phyloP scores from a whole-genome alignment of 1,284 basidiomycete genomes.

The Stygiomarasmius scandens region DNA sequence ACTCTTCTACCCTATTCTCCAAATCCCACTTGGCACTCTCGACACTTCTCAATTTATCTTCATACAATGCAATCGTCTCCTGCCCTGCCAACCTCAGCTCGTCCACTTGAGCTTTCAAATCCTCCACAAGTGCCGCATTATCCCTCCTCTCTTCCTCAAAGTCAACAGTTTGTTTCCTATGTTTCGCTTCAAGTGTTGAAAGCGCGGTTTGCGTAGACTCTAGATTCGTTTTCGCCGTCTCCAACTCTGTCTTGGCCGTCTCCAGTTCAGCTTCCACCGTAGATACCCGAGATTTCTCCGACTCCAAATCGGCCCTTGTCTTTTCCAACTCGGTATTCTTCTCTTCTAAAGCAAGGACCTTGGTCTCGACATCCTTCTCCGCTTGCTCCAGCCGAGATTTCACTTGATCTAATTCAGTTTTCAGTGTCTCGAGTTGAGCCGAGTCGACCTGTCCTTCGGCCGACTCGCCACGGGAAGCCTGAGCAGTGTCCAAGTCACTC shows the following conservation, averaged over 20 bases:
- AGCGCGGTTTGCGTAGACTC: neutral
- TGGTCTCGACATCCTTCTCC: neutral
- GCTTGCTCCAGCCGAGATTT: neutral
- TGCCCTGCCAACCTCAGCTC: constrained; percentile 84
- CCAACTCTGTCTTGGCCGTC: constrained; percentile 5
- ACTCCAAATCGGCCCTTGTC: neutral
- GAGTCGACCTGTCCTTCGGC: neutral
- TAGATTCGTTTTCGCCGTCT: neutral
- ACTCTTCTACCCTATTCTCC: constrained; percentile 65
- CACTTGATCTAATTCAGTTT: constrained; percentile 45
- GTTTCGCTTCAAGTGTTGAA: constrained; percentile 3
- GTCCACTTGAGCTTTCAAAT: constrained; percentile 58
- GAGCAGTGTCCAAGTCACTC: neutral
- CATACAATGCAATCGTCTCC: constrained; percentile 91
- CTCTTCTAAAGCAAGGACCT: too few relatives aligned
- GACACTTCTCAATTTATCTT: constrained; percentile 68
- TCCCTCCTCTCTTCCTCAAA: constrained; percentile 67
- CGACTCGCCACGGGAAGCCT: neutral
- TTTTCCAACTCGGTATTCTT: constrained; percentile 26
- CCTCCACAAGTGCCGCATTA: constrained; percentile 38
- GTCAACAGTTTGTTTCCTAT: constrained; percentile 8
- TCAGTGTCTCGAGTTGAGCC: constrained; percentile 37
- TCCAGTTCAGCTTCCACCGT: constrained; percentile 1
- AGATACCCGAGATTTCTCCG: neutral
- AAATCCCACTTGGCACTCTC: constrained; percentile 31